Evolutionary conservation across 202 grass and related monocot species (phyloP).

Genomic region (Digitaria exilis): DNA sequence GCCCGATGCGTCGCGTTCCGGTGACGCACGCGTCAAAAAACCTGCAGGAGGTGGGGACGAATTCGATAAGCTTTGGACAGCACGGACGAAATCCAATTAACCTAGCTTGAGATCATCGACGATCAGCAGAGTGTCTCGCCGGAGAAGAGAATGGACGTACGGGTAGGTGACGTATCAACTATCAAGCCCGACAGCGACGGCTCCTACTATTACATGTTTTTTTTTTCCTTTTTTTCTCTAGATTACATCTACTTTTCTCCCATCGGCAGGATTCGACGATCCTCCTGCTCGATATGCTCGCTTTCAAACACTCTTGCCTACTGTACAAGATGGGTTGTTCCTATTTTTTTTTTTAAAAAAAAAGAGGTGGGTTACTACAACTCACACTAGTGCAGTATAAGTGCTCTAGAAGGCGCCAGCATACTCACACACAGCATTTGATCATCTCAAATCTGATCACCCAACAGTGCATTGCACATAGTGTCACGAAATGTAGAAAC

Average conservation of each 20-base stretch:
- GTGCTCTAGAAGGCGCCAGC: neutral
- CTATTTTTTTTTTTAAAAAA: no score
- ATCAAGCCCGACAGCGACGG: neutral
- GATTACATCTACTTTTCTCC: no score
- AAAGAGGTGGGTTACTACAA: no score
- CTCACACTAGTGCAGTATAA: no score
- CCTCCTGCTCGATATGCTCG: no score
- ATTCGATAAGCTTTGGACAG: no score
- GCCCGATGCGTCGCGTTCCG: neutral
- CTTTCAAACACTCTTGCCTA: no score
- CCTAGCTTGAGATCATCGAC: neutral
- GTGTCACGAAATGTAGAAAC: neutral
- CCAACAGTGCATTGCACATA: neutral
- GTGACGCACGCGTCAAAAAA: conserved; percentile 7
- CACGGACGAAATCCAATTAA: no score
- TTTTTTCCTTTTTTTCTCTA: neutral
- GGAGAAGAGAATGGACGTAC: neutral
- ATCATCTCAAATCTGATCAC: no score
- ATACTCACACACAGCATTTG: no score
- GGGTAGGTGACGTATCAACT: conserved; percentile 12
- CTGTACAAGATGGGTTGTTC: no score
- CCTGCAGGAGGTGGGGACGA: neutral
- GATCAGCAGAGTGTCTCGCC: neutral
- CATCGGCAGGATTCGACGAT: neutral
- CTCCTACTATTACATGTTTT: neutral